Evolutionary conservation across 208 protist genomes (phyloP), one percentile per base, ranked within the genome.

Genomic region (Crithidia fasciculata): DNA sequence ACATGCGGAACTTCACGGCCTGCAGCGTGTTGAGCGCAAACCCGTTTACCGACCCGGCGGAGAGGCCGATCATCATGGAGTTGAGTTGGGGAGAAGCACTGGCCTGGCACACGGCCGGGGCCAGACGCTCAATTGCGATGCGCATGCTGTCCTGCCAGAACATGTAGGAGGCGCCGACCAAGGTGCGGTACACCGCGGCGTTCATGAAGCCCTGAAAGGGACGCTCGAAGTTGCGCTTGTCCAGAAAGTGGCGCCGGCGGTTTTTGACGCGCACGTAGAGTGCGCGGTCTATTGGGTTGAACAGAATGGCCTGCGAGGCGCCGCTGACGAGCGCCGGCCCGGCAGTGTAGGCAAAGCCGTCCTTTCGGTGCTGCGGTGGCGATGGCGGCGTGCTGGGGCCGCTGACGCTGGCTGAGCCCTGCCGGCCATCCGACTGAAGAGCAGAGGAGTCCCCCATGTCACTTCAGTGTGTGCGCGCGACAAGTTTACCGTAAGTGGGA

Each of bases 121-220:
- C 69, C 16, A 65, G 64, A 3, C 64, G 78, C 43, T 88, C 72
- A 68, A 97, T 89, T 28, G 87, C 86, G 10, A 95, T 85, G 9
- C 81, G 86, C 44, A 83, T 78, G 65, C 79, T 89, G 77, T 97
- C 91, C 56, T 97, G 93, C 86, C 85, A 97, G 66, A 97, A 95
- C 69, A 97, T 87, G 83, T 97, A 97, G 15, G 91, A 94, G 8
- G 87, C 89, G 4, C 88, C 86, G 3, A 95, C 89, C 41, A 95
- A 64, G 18, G 93, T 97, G 36, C 93, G 87, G 62, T 97, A 97
- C 3, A 97, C 83, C 2, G 89, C 89, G 3, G 93, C 93, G 63
- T 97, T 97, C 74, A 92, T 66, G 69, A 97, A 95, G 16, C 93
- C 91, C 67, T 97, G 93, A 83, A 97, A 97, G 0, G 93, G 93